Conservation (phyloP, 495 filamentous ascomycete species). For the Penicillium cataractarum region DNA sequence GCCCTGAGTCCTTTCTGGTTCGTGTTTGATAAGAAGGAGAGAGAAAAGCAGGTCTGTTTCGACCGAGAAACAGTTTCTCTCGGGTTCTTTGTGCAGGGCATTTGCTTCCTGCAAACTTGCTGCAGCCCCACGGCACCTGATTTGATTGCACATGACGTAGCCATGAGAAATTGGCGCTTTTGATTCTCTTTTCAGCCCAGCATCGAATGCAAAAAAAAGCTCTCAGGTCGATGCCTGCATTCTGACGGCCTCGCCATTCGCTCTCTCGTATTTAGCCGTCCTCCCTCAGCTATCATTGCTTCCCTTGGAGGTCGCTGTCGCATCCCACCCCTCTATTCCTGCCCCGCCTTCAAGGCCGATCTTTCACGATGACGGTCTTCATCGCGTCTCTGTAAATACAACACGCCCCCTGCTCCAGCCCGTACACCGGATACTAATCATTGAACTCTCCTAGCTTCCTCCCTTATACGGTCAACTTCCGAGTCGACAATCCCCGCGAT, state of each 20-base stretch:
- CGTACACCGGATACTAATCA: conserved; percentile 4
- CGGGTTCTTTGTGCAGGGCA: neutral
- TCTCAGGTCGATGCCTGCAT: conserved; percentile 14
- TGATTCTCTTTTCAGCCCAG: conserved; percentile 28
- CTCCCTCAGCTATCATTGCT: neutral
- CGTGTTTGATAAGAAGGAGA: neutral
- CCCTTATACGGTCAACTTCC: conserved; percentile 86
- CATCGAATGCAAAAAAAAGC: neutral
- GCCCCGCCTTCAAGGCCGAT: conserved; percentile 13
- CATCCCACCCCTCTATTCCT: conserved; percentile 10
- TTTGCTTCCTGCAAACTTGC: conserved; percentile 9
- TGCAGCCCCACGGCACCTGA: conserved; percentile 13
- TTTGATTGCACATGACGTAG: conserved; percentile 46
- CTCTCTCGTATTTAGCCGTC: neutral
- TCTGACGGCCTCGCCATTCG: neutral
- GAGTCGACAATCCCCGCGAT: conserved; percentile 36
- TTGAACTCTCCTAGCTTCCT: conserved; percentile 64
- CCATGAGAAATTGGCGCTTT: conserved; percentile 39
- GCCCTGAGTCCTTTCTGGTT: conserved; percentile 7
- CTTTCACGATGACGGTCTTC: conserved; percentile 74
- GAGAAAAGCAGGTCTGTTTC: neutral
- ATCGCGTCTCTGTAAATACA: conserved; percentile 73
- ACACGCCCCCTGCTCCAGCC: conserved; percentile 7
- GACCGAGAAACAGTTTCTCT: neutral
- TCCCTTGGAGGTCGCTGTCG: neutral